phyloP scores from a whole-genome alignment of 768 basidiomycete genomes.

The Cyclocybe cylindracea region DNA sequence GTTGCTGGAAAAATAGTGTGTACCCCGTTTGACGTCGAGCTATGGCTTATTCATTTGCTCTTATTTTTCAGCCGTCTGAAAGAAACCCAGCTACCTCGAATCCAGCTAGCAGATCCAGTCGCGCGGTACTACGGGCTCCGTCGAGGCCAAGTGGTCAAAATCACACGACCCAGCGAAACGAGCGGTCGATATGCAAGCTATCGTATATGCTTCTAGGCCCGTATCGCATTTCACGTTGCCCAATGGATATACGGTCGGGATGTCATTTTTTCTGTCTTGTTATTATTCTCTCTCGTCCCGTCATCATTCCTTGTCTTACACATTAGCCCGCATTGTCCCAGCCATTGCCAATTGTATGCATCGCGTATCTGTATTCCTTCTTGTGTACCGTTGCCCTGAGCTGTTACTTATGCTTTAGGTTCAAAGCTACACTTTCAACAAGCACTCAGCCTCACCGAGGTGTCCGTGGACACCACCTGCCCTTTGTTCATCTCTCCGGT shows the following conservation, averaged over 20 bases:
- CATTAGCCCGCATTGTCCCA: constrained; percentile 22
- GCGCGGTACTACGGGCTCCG: constrained; percentile 96
- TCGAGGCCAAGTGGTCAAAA: constrained; percentile 97
- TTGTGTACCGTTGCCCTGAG: constrained; percentile 18
- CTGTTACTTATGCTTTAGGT: constrained; percentile 13
- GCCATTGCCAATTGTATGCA: constrained; percentile 28
- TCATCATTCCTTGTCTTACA: constrained; percentile 16
- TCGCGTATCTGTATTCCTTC: constrained; percentile 17
- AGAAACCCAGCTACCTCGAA: constrained; percentile 96
- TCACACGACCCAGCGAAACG: constrained; percentile 95
- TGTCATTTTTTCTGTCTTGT: constrained; percentile 12
- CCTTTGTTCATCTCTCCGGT: constrained; percentile 2
- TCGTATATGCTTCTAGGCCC: constrained; percentile 77
- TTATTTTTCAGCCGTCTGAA: constrained; percentile 80
- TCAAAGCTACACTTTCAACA: constrained; percentile 8
- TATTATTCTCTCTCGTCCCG: constrained; percentile 8
- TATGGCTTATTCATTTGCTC: constrained; percentile 12
- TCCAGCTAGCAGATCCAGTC: constrained; percentile 96
- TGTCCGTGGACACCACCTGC: constrained; percentile 17
- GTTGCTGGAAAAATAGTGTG: constrained; percentile 92
- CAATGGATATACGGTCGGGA: constrained; percentile 6
- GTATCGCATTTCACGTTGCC: neutral
- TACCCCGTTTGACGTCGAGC: constrained; percentile 18
- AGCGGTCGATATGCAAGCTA: constrained; percentile 92
- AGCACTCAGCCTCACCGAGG: constrained; percentile 18